phyloP scores from a whole-genome alignment of 768 basidiomycete species.

The Lyophyllum semitale region DNA sequence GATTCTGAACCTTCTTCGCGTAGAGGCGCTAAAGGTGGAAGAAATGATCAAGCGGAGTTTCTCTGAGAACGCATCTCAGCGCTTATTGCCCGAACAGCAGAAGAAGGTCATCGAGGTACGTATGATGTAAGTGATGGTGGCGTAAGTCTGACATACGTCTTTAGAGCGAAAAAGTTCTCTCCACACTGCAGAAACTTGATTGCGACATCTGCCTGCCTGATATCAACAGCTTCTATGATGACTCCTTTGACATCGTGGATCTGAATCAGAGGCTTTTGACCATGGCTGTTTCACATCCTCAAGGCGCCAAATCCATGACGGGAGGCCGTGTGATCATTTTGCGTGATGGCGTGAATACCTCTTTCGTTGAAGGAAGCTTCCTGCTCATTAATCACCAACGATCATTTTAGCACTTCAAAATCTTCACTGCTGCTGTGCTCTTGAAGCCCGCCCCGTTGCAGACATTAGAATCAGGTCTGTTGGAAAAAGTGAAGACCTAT shows the following conservation, averaged over 20 bases:
- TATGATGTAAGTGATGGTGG: not conserved
- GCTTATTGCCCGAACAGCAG: conserved; percentile 91
- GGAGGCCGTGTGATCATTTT: conserved; percentile 84
- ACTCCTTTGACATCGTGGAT: conserved; percentile 59
- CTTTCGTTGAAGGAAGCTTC: not conserved
- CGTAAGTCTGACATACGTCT: conserved; percentile 8
- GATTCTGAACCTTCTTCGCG: conserved; percentile 95
- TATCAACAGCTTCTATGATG: conserved; percentile 78
- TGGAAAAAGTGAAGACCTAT: conserved; percentile 58
- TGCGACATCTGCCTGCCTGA: conserved; percentile 73
- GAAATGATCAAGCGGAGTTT: conserved; percentile 99
- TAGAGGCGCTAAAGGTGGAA: conserved; percentile 94
- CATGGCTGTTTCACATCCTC: conserved; percentile 58
- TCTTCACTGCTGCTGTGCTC: conserved; percentile 69
- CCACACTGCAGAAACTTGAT: conserved; percentile 60
- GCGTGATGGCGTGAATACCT: conserved; percentile 68
- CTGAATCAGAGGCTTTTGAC: conserved; percentile 64
- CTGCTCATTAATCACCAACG: not conserved
- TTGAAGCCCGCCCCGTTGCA: conserved; percentile 64
- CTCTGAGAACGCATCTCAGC: conserved; percentile 95
- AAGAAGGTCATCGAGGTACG: conserved; percentile 81
- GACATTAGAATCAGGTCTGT: conserved; percentile 39
- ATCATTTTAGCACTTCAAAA: conserved; percentile 68
- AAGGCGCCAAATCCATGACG: conserved; percentile 67
- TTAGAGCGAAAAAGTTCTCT: conserved; percentile 74